Evolutionary conservation across 495 filamentous ascomycete species (phyloP), one percentile per base, ranked within the genome.

Genomic region (Niebla homalea): DNA sequence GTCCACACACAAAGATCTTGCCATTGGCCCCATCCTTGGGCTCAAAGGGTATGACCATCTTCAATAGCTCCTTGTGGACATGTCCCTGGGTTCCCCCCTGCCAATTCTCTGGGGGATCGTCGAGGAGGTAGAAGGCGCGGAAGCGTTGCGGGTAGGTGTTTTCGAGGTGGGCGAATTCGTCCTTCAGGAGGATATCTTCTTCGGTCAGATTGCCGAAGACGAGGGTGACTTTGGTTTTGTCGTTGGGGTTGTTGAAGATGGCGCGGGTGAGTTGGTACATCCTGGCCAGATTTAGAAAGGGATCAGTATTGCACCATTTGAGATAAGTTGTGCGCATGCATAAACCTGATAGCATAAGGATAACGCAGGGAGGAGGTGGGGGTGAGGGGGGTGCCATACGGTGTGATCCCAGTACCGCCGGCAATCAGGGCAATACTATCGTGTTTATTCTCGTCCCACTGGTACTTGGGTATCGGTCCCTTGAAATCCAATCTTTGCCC

Each of bases 341-440:
- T n/a, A n/a, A n/a, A n/a, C n/a, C 5, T 20, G n/a, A 14, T 42
- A 15, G 20, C n/a, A 20, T 38, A 37, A 22, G 2, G 19, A 44
- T n/a, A 14, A 39, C 18, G 4, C 0, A 18, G 6, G 4, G 18
- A 16, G 7, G n/a, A 32, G 29, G 15, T 11, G 8, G 72, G 79
- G 75, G 26, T 11, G 16, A 4, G 18, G 16, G 44, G n/a, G n/a
- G n/a, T n/a, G n/a, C n/a, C 52, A 16, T 37, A 58, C 51, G 92
- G 92, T 32, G 90, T 90, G 61, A 97, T 94, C 46, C 92, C 92
- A 4, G 92, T 97, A 55, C 92, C 92, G 60, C 93, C 92, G 10
- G 92, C 89, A 56, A 98, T 78, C 62, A 97, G 71, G n/a, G 76
- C 80, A 64, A 98, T 81, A 70, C 96, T 89, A 32, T 84, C 69